Percentiles rank a stretch among this genome's conserved stretches.
Evolutionary conservation across 495 filamentous ascomycete genomes (phyloP).

Genomic region (Penicillium psychrofluorescens): DNA sequence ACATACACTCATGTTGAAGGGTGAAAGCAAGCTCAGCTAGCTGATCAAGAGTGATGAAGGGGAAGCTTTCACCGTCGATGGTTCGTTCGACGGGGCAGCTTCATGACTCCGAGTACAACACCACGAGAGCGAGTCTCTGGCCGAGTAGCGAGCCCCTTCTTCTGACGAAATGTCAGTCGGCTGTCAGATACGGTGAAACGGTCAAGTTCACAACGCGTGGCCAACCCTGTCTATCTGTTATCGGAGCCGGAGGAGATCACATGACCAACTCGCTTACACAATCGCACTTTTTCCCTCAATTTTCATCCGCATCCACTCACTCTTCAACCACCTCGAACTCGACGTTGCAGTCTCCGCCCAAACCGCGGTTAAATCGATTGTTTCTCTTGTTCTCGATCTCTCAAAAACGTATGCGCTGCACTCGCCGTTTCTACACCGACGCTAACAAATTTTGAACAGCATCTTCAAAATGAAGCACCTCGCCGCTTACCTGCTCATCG

Average conservation of each 20-base stretch:
- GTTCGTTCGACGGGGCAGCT: conserved; percentile 35
- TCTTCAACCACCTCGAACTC: conserved; percentile 46
- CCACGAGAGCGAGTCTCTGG: conserved; percentile 16
- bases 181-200: no score
- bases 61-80: conserved; percentile 35
- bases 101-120: conserved; percentile 40
- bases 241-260: no score
- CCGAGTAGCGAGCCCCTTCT: conserved; percentile 6
- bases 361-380: conserved; percentile 91
- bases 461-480: conserved; percentile 96
- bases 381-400: conserved; percentile 66
- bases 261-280: conserved; percentile 28
- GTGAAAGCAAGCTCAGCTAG: neutral
- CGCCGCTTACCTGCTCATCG: conserved; percentile 96
- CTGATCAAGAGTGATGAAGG: conserved; percentile 5
- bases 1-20: conserved; percentile 43
- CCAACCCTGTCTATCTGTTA: no score
- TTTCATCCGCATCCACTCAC: conserved; percentile 16
- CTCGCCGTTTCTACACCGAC: neutral
- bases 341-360: conserved; percentile 84
- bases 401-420: conserved; percentile 18
- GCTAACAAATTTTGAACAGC: neutral
- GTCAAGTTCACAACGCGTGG: no score
- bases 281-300: conserved; percentile 39
- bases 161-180: no score